Percentiles rank a stretch among this genome's conserved stretches.
These are phyloP conservation scores for Ophiocordyceps camponoti-leonardi DNA, from an alignment of 2,329 filamentous ascomycete genomes.

Conservation along the genomic window DNA sequence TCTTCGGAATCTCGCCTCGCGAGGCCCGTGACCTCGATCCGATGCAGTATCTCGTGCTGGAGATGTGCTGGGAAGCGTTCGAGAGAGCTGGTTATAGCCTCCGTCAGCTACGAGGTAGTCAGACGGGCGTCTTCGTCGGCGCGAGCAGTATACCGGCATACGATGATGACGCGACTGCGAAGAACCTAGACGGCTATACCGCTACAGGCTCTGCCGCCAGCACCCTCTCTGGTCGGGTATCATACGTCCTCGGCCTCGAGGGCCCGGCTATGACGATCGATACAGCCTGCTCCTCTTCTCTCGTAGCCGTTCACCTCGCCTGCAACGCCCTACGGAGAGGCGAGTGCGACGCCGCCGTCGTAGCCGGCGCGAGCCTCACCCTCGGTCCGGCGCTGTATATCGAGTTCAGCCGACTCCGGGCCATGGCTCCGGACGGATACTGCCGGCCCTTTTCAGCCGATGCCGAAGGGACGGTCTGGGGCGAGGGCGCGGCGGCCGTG, in stretches of 20 bases:
- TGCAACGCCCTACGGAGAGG: conserved; percentile 8
- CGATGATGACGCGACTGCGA: conserved; percentile 11
- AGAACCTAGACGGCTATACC: conserved; percentile 17
- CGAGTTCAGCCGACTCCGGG: conserved; percentile 1
- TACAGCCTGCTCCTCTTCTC: conserved; percentile 30
- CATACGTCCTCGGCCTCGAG: conserved; percentile 27
- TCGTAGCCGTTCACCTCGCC: conserved; percentile 28
- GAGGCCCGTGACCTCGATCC: conserved; percentile 24
- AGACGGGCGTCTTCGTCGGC: conserved; percentile 27
- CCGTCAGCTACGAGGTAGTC: conserved; percentile 22
- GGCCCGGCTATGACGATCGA: conserved; percentile 31
- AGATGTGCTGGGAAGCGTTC: conserved; percentile 22
- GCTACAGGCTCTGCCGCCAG: conserved; percentile 23
- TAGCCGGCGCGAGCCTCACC: conserved; percentile 23
- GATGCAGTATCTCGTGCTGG: conserved; percentile 21
- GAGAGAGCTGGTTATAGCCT: conserved; percentile 14
- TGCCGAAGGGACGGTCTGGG: conserved; percentile 32
- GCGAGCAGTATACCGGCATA: conserved; percentile 19
- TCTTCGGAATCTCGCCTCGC: conserved; percentile 20
- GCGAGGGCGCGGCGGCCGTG: conserved; percentile 16
- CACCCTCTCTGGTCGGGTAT: conserved; percentile 26
- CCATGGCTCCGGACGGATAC: conserved; percentile 3
- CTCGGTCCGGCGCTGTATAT: conserved; percentile 9
- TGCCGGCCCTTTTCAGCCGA: conserved; percentile 15
- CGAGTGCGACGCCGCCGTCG: conserved; percentile 15